Percentiles rank a stretch among this genome's conserved stretches.
Evolutionary conservation across 2,329 filamentous ascomycete genomes (phyloP).

Genomic region (Didymella keratinophila): DNA sequence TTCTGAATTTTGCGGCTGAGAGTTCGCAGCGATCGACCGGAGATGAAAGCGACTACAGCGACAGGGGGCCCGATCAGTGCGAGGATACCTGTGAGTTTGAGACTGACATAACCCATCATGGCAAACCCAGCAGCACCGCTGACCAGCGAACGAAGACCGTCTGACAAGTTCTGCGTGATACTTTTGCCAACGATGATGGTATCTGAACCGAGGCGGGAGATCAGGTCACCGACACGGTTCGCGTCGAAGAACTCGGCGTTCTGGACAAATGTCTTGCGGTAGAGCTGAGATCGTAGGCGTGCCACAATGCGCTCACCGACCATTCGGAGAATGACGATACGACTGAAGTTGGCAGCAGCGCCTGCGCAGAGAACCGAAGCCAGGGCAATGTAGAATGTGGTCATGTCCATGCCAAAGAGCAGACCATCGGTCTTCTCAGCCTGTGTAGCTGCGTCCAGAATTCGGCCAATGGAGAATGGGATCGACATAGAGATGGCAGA

Average conservation of each 20-base stretch:
- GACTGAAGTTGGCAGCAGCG: conserved; percentile 89
- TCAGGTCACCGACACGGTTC: conserved; percentile 93
- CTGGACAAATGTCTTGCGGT: conserved; percentile 91
- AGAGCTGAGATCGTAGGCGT: conserved; percentile 85
- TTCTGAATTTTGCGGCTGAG: conserved; percentile 92
- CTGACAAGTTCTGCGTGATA: conserved; percentile 96
- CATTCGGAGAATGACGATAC: conserved; percentile 90
- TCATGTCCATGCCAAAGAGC: conserved; percentile 83
- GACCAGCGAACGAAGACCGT: conserved; percentile 89
- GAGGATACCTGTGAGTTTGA: conserved; percentile 87
- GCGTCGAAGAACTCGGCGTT: conserved; percentile 99
- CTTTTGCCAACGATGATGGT: conserved; percentile 98
- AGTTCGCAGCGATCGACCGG: conserved; percentile 86
- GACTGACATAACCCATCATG: conserved; percentile 95
- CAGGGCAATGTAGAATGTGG: conserved; percentile 87
- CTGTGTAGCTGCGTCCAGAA: conserved; percentile 89
- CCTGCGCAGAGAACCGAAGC: conserved; percentile 78
- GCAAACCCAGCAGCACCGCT: conserved; percentile 88
- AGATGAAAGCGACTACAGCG: conserved; percentile 88
- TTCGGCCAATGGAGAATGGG: conserved; percentile 94
- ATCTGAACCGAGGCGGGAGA: conserved; percentile 93
- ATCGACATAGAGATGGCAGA: conserved; percentile 95
- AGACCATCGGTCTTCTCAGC: conserved; percentile 67
- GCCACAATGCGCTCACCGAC: conserved; percentile 95
- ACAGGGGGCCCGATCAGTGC: conserved; percentile 89